phyloP scores from a whole-genome alignment of 768 basidiomycete species.

The Suillus plorans region DNA sequence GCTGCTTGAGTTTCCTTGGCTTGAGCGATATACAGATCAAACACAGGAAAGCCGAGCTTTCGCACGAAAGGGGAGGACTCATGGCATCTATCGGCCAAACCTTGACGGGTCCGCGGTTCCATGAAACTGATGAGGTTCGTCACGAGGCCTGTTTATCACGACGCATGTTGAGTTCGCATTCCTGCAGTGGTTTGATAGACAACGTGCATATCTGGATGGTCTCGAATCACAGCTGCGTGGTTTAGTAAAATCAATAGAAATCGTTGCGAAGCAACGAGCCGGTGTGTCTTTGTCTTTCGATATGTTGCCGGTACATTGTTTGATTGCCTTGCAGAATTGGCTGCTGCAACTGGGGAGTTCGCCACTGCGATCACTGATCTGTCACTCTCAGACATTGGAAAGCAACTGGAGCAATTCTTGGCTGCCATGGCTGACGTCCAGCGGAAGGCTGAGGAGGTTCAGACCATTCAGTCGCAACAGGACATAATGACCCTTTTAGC shows the following conservation, averaged over 20 bases:
- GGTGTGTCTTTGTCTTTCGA: conserved; percentile 41
- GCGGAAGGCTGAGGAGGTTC: conserved; percentile 68
- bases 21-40: conserved; percentile 62
- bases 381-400: conserved; percentile 72
- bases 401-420: conserved; percentile 69
- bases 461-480: conserved; percentile 73
- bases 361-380: conserved; percentile 69
- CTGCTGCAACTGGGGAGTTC: conserved; percentile 75
- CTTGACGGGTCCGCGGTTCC: conserved; percentile 75
- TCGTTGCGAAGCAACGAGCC: conserved; percentile 78
- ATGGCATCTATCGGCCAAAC: conserved; percentile 83
- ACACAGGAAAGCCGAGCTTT: conserved; percentile 75
- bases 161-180: conserved; percentile 1
- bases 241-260: conserved; percentile 83
- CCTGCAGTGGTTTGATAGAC: conserved; percentile 88
- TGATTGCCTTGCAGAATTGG: conserved; percentile 50
- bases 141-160: neutral
- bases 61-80: conserved; percentile 77
- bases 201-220: conserved; percentile 81
- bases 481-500: conserved; percentile 82
- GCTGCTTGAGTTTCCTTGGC: neutral
- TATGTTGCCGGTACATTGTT: neutral
- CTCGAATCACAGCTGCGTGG: conserved; percentile 87
- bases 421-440: conserved; percentile 73
- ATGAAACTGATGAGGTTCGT: conserved; percentile 83